These are phyloP conservation scores for Pichia rugopelliculosa DNA, from an alignment of 805 yeast genomes.

Conservation along the genomic window DNA sequence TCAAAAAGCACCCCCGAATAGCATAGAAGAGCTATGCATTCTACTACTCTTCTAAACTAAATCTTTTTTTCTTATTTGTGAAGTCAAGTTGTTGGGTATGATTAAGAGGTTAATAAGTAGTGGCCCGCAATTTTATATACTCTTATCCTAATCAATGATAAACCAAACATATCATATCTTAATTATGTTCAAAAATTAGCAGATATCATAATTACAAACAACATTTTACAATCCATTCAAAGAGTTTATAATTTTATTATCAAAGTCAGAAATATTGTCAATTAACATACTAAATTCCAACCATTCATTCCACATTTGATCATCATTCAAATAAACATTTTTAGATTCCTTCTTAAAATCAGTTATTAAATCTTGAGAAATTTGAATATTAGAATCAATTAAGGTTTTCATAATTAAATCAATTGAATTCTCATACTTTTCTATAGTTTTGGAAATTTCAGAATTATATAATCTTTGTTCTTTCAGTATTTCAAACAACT, in stretches of 20 bases:
- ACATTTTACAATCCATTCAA: neutral
- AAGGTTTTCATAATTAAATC: neutral
- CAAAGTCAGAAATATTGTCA: neutral
- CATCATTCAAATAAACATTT: neutral
- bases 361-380: neutral
- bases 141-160: too few species aligned
- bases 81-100: too few species aligned
- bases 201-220: too few species aligned
- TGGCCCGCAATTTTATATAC: too few species aligned
- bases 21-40: too few species aligned
- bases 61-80: too few species aligned
- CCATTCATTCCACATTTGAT: constrained; percentile 6
- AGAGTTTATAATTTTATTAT: neutral
- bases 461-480: constrained; percentile 1
- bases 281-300: neutral
- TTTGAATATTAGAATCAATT: neutral
- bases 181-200: too few species aligned
- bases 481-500: neutral
- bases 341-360: neutral
- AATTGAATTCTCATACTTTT: neutral
- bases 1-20: too few species aligned
- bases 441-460: neutral
- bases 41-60: too few species aligned
- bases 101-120: too few species aligned
- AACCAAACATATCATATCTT: too few species aligned